Base-by-base conservation (phyloP, 345 rosid genomes). In the Microcos paniculata region DNA sequence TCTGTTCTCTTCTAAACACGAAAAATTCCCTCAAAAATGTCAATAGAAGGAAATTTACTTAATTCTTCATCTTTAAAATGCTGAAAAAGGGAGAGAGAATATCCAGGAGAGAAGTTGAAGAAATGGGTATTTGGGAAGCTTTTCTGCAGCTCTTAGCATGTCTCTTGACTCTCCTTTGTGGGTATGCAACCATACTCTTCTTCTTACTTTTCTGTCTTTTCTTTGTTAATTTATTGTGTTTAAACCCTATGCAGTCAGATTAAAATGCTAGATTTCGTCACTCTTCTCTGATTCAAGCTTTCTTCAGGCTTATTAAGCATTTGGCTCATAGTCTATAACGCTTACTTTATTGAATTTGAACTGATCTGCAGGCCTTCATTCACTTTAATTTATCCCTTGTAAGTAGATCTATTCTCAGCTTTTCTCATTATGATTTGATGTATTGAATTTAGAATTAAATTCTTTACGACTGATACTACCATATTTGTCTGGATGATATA, bases 361-460 rank as follows among this genome's bases (percentile, higher is more conserved):
- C 75, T 68, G 40, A 48, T 71, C 42, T 81, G 52, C 83, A 84
- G 87, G 85, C 81, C 87, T 59, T 56, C 87, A n/a, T 71, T 79
- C 53, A 49, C 81, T 46, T 24, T 84, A 45, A 19, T 84, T 62
- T 81, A 70, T 45, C 87, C 85, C 51, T 42, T 84, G 87, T 84
- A 65, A 68, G 87, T 77, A 24, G 26, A 16, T 49, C 18, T 31
- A 3, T 24, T 33, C 33, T 58, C 12, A 0, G 9, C 11, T 30
- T 66, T 69, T 33, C 28, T 57, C 13, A 8, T 14, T 58, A 26
- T 23, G 0, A 61, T 49, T 55, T 71, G 21, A 14, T 59, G 3
- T 55, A 49, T 49, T 55, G 61, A 30, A 16, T 30, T 13, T 67
- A 56, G 4, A 6, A 73, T 30, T 67, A 5, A 59, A 16, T 73